Conservation (phyloP, 208 protist genomes). For the Porcisia hertigi region DNA sequence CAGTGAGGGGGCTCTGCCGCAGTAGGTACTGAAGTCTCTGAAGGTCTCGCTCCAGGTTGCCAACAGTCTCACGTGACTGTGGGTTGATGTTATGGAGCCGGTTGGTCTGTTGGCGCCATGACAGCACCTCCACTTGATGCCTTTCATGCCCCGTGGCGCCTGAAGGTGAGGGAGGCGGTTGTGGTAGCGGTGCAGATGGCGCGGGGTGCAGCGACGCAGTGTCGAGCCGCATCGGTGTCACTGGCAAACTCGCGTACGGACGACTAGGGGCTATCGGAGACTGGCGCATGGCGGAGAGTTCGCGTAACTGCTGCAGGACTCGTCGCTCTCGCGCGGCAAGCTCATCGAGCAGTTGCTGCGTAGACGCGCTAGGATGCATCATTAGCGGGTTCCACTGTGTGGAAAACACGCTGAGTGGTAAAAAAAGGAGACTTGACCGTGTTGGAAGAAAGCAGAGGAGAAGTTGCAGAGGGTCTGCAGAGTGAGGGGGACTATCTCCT, state of each 20-base stretch:
- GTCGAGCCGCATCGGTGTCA: slow-evolving; percentile 14
- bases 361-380: slow-evolving; percentile 15
- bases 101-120: not conserved
- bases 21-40: slow-evolving; percentile 24
- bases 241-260: slow-evolving; percentile 18
- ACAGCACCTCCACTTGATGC: not conserved
- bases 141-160: not conserved
- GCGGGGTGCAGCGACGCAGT: not conserved
- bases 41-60: slow-evolving; percentile 19
- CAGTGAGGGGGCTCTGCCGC: slow-evolving; percentile 13
- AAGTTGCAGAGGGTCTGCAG: not conserved
- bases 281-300: slow-evolving; percentile 24
- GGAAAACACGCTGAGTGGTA: not conserved
- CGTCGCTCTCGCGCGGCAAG: slow-evolving; percentile 25
- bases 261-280: slow-evolving; percentile 28
- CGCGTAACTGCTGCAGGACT: slow-evolving; percentile 27
- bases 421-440: not conserved
- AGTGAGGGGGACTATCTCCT: not conserved
- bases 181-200: not conserved
- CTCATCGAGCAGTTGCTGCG: slow-evolving; percentile 27
- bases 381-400: not conserved
- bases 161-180: not conserved
- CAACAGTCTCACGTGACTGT: not conserved
- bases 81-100: too few species aligned
- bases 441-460: not conserved